Evolutionary conservation across 202 grass and related monocot genomes (phyloP), one percentile per base, ranked within the genome.

Genomic region (Schoenoplectus triqueter): DNA sequence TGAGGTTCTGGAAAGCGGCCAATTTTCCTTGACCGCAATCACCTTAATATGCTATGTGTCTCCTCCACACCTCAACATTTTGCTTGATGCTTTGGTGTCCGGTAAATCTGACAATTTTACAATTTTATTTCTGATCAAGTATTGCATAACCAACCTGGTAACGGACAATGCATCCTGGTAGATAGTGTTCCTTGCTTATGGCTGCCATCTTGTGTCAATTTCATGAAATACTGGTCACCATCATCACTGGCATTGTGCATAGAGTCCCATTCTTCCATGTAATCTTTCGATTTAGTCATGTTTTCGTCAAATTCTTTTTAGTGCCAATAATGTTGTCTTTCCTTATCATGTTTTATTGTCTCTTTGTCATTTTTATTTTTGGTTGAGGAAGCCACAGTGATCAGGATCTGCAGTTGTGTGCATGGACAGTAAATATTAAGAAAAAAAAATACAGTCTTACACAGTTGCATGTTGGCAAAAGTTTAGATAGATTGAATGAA

Each of bases 331-430:
- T 8, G 10, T 66, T 66, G 31, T 66, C 20, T 66, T 66, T 9
- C 22, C 39, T 66, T 66, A 31, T 66, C 20, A 18, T 66, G 64
- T 66, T 66, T 45, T 45, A 4, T 15, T 69, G 11, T 69, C 44
- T 69, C 13, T 69, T 69, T 45, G 66, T 4, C 39, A 69, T 69
- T 69, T 47, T 45, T 69, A 45, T 69, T 69, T 69, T 69, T 13
- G 44, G n/a, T 45, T 69, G 39, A 69, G 40, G 66, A 13, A 69
- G 31, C 39, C 22, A 41, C 22, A 45, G 10, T 15, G 5, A 45
- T 45, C 40, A 69, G 39, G 66, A 76, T 42, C 7, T 31, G 6
- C 13, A n/a, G 14, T 59, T 45, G 44, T 52, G 18, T 31, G 69
- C 69, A 72, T 19, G 18, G 2, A 48, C 45, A 72, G 15, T 49